phyloP scores from a whole-genome alignment of 164 flowering plant genomes.

The Tetrastigma voinierianum region DNA sequence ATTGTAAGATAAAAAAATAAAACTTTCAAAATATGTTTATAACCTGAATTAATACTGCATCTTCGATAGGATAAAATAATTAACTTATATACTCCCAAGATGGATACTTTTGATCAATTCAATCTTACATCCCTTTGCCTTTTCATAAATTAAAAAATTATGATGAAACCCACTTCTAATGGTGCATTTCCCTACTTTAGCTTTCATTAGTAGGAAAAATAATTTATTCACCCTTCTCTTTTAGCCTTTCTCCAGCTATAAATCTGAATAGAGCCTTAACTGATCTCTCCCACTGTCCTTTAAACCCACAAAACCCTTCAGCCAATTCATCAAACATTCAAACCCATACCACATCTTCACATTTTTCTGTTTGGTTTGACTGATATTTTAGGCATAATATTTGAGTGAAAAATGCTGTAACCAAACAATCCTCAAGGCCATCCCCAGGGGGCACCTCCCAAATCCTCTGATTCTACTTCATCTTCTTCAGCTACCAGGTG shows the following conservation, averaged over 20 bases:
- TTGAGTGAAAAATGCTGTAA: background rate
- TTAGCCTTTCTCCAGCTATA: background rate
- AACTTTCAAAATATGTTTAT: no score
- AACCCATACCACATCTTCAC: background rate
- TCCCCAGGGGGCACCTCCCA: background rate
- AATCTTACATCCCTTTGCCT: no score
- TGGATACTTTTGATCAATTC: no score
- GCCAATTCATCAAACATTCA: background rate
- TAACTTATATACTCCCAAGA: no score
- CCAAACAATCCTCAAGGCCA: constrained; percentile 3
- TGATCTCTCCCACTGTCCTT: background rate
- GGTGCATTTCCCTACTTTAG: background rate
- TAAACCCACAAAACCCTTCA: background rate
- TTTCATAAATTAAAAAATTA: background rate
- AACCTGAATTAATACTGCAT: no score
- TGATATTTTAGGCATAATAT: background rate
- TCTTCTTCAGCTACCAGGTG: background rate
- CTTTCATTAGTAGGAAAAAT: background rate
- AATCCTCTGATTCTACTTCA: background rate
- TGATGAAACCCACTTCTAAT: background rate
- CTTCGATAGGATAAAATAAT: no score
- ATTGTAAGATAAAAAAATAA: no score
- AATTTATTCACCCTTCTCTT: background rate
- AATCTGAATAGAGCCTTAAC: background rate
- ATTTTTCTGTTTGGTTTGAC: no score